Percentiles rank a stretch among this genome's conserved stretches.
Evolutionary conservation across 768 basidiomycete species (phyloP).

Genomic region (Suillus ampliporus): DNA sequence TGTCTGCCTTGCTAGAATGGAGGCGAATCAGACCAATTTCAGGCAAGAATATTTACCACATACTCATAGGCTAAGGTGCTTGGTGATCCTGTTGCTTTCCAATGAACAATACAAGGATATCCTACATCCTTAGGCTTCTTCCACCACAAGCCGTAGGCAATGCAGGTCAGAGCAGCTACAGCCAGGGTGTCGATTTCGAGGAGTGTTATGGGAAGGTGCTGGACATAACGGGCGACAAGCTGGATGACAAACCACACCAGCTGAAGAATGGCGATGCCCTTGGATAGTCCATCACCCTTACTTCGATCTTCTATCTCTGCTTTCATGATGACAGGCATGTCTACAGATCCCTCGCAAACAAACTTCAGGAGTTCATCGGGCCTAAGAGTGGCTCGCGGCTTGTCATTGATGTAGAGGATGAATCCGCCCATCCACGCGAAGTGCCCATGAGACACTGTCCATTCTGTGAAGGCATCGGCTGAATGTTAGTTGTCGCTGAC

Average conservation of each 20-base stretch:
- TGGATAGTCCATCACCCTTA: constrained; percentile 39
- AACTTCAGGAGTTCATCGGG: not conserved
- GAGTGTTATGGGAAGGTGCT: constrained; percentile 33
- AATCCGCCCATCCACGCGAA: constrained; percentile 31
- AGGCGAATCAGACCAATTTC: not conserved
- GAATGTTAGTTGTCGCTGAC: not conserved
- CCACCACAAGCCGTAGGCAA: constrained; percentile 45
- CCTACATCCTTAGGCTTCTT: constrained; percentile 43
- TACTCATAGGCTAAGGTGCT: not conserved
- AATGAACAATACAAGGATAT: constrained; percentile 14
- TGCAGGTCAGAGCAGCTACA: constrained; percentile 35
- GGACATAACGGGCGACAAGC: constrained; percentile 27
- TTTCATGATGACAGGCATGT: constrained; percentile 2
- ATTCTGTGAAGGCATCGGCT: not conserved
- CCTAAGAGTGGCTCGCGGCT: constrained; percentile 7
- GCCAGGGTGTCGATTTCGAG: constrained; percentile 61
- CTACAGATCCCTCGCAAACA: not conserved
- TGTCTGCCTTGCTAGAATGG: not conserved
- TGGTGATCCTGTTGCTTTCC: not conserved
- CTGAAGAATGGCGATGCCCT: constrained; percentile 38
- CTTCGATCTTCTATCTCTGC: constrained; percentile 37
- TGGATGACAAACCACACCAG: constrained; percentile 39
- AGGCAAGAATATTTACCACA: not conserved
- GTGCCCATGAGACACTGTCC: constrained; percentile 21
- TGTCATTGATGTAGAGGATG: constrained; percentile 9